Conservation (phyloP, 2,329 filamentous ascomycete genomes). For the Podosphaera aphanis region DNA sequence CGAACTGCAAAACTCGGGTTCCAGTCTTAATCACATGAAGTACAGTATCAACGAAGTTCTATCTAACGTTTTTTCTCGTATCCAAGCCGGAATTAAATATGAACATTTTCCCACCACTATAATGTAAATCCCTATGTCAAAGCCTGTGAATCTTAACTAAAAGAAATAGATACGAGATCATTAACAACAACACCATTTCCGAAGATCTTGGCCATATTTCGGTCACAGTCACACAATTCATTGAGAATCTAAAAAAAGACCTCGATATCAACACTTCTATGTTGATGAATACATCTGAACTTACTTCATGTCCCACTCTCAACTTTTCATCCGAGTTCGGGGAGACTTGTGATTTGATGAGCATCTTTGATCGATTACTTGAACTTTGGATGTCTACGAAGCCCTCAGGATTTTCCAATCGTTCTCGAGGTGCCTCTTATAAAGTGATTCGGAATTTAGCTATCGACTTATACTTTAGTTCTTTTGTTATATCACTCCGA, state of each 20-base stretch:
- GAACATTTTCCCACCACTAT: constrained; percentile 5
- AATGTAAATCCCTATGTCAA: constrained; percentile 4
- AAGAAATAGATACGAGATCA: constrained; percentile 8
- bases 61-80: constrained; percentile 1
- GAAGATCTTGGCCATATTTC: constrained; percentile 11
- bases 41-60: constrained; percentile 4
- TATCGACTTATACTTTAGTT: constrained; percentile 14
- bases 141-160: constrained; percentile 3
- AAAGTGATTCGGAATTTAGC: constrained; percentile 12
- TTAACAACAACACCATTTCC: constrained; percentile 5
- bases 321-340: not conserved
- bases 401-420: constrained; percentile 8
- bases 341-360: constrained; percentile 6
- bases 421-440: constrained; percentile 12
- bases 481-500: constrained; percentile 10
- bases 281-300: constrained; percentile 7
- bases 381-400: constrained; percentile 13
- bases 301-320: constrained; percentile 5
- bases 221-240: constrained; percentile 6
- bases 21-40: not conserved
- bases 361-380: constrained; percentile 13
- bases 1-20: not conserved
- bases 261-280: constrained; percentile 3
- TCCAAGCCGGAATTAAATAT: constrained; percentile 5
- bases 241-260: constrained; percentile 7